A percentile compares a stretch with the other conserved stretches of the same genome.
These are phyloP conservation scores for Rhizopogon vinicolor DNA, from an alignment of 768 basidiomycete species.

Conservation along the genomic window DNA sequence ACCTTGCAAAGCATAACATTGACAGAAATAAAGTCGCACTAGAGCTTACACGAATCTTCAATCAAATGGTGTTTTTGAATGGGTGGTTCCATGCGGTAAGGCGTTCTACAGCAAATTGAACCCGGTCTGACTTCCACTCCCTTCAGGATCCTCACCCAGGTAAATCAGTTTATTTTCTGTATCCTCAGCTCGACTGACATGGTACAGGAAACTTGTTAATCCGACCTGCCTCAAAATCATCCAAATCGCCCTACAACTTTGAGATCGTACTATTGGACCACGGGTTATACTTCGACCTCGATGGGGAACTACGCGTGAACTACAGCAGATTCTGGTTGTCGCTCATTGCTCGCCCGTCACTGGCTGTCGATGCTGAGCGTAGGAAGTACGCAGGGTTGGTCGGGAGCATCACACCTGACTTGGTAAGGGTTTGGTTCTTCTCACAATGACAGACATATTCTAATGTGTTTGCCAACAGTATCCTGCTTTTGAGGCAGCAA, in stretches of 20 bases:
- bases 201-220: constrained; percentile 82
- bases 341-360: constrained; percentile 70
- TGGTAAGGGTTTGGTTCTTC: constrained; percentile 43
- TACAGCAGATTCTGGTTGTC: constrained; percentile 90
- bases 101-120: constrained; percentile 2
- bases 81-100: constrained; percentile 85
- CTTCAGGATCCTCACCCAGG: constrained; percentile 83
- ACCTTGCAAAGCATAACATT: constrained; percentile 75
- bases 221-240: constrained; percentile 56
- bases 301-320: constrained; percentile 72
- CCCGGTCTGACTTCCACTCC: not conserved
- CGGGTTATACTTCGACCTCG: constrained; percentile 90
- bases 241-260: constrained; percentile 87
- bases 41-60: constrained; percentile 88
- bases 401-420: constrained; percentile 84
- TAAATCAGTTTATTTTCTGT: constrained; percentile 19
- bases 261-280: constrained; percentile 95
- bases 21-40: constrained; percentile 92
- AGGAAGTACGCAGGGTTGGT: constrained; percentile 86
- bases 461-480: constrained; percentile 46
- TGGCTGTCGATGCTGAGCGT: constrained; percentile 59
- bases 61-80: constrained; percentile 92
- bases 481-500: constrained; percentile 90
- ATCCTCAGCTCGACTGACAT: constrained; percentile 1
- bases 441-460: not conserved